Percentiles rank a stretch among this genome's conserved stretches.
Conservation (phyloP, 2,329 filamentous ascomycete species). For the Pseudogymnoascus sp. region DNA sequence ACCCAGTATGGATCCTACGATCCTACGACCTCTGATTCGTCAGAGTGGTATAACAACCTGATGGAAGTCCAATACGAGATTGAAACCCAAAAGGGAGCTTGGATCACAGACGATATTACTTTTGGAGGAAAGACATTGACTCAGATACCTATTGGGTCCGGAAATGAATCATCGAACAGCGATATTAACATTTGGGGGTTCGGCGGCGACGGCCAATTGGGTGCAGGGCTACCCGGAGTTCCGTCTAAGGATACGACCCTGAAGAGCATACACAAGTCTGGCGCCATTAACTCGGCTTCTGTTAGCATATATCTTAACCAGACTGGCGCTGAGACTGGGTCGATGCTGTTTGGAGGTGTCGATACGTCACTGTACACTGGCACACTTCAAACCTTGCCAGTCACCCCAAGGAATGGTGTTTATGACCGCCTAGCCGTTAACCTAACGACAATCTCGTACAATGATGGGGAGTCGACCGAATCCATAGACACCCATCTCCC, state of each 20-base stretch:
- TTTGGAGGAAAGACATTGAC: slow-evolving; percentile 48
- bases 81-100: slow-evolving; percentile 52
- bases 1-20: neutral
- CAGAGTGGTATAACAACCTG: neutral
- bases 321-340: slow-evolving; percentile 55
- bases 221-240: slow-evolving; percentile 38
- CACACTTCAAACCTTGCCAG: slow-evolving; percentile 56
- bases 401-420: slow-evolving; percentile 45
- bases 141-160: slow-evolving; percentile 64
- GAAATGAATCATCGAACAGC: slow-evolving; percentile 58
- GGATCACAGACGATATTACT: slow-evolving; percentile 64
- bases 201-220: slow-evolving; percentile 67
- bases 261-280: slow-evolving; percentile 52
- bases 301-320: slow-evolving; percentile 74
- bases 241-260: slow-evolving; percentile 62
- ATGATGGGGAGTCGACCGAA: slow-evolving; percentile 33
- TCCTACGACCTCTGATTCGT: neutral
- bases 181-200: slow-evolving; percentile 81
- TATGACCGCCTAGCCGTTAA: slow-evolving; percentile 62
- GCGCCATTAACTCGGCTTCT: slow-evolving; percentile 57
- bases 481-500: slow-evolving; percentile 44
- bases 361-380: slow-evolving; percentile 59
- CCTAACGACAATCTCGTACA: slow-evolving; percentile 50
- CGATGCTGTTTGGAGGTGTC: slow-evolving; percentile 67
- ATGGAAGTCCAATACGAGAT: neutral